These are phyloP conservation scores for Lasiodiplodia sp. DNA, from an alignment of 2,329 filamentous ascomycete genomes.

Conservation along the genomic window DNA sequence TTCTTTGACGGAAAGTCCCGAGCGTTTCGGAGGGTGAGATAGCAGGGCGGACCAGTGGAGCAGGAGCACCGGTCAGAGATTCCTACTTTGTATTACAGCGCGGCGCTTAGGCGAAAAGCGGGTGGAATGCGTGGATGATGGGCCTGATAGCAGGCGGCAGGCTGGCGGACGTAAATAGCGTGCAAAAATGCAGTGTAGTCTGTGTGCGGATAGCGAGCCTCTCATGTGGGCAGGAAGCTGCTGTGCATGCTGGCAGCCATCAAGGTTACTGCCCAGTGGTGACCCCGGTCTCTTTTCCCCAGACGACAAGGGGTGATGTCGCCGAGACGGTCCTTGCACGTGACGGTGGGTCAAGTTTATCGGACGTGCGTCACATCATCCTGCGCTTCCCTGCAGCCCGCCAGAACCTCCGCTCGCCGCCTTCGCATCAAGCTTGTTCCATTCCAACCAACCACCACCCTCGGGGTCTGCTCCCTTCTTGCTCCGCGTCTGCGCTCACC, in stretches of 20 bases:
- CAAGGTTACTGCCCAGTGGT: conserved; percentile 15
- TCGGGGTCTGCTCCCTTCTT: too few species aligned
- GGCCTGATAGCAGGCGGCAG: conserved; percentile 8
- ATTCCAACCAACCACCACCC: not conserved
- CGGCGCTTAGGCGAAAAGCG: conserved; percentile 28
- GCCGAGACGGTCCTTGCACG: conserved; percentile 6
- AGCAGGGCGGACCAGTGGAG: conserved; percentile 4
- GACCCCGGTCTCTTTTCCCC: conserved; percentile 10
- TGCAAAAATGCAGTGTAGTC: conserved; percentile 22
- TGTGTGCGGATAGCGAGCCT: not conserved
- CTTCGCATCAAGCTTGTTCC: not conserved
- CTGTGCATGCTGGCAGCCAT: conserved; percentile 1
- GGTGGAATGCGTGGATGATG: conserved; percentile 13
- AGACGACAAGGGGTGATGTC: conserved; percentile 26
- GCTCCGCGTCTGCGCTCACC: not conserved
- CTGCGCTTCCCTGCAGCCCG: not conserved
- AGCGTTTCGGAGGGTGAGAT: conserved; percentile 4
- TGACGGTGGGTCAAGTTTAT: conserved; percentile 2
- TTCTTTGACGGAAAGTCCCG: not conserved
- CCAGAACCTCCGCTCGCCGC: not conserved
- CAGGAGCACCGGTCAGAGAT: conserved; percentile 19
- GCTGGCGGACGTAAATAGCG: conserved; percentile 6
- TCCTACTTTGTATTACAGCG: conserved; percentile 28
- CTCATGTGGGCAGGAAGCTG: not conserved
- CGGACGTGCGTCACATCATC: not conserved